Percentiles rank a stretch among this genome's conserved stretches.
Evolutionary conservation across 1,284 basidiomycete genomes (phyloP).

Genomic region (Papiliotrema laurentii): DNA sequence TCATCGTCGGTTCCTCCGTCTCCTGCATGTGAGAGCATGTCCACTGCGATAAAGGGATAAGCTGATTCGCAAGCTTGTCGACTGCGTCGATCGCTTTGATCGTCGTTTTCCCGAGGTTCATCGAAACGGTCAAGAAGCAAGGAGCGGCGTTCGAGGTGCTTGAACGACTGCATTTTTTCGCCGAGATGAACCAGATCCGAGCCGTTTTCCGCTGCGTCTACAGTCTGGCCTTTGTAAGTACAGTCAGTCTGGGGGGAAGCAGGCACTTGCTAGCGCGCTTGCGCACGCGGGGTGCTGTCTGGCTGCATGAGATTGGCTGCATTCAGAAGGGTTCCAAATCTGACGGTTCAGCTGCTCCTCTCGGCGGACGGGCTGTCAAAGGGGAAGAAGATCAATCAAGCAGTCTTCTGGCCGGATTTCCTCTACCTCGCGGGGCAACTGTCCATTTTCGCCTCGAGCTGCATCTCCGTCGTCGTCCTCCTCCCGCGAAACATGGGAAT

Average conservation of each 20-base stretch:
- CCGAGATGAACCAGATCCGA: slow-evolving; percentile 23
- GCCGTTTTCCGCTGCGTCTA: slow-evolving; percentile 30
- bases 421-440: slow-evolving; percentile 20
- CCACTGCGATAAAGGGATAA: slow-evolving; percentile 5
- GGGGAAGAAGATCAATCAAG: slow-evolving; percentile 17
- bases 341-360: slow-evolving; percentile 11
- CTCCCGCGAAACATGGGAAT: slow-evolving; percentile 25
- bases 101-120: slow-evolving; percentile 21
- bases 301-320: background rate
- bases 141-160: slow-evolving; percentile 35
- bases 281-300: no score
- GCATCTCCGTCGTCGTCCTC: slow-evolving; percentile 30
- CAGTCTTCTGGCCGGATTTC: slow-evolving; percentile 30
- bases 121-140: slow-evolving; percentile 17
- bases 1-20: slow-evolving; percentile 22
- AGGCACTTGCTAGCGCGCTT: no score
- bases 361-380: slow-evolving; percentile 26
- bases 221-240: slow-evolving; percentile 11
- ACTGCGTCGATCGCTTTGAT: slow-evolving; percentile 18
- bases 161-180: slow-evolving; percentile 33
- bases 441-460: slow-evolving; percentile 26
- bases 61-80: slow-evolving; percentile 8
- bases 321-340: background rate
- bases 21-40: slow-evolving; percentile 20
- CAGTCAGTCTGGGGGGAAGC: no score